Base-by-base conservation (phyloP, 176 grass and related monocot genomes). In the Oryza officinalis region DNA sequence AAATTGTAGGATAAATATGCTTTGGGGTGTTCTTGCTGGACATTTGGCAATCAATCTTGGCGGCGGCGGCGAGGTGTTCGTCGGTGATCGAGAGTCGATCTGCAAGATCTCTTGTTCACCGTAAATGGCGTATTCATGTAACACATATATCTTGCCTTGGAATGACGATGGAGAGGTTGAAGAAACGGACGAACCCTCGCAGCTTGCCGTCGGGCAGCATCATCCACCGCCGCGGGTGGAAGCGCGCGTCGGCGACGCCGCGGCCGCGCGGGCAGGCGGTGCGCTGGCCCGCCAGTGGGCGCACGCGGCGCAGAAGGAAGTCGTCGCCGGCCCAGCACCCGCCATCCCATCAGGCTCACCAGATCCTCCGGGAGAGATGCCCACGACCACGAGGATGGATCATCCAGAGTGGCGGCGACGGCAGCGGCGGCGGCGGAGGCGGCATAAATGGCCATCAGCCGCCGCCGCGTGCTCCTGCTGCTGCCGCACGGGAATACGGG, bases 191-290 rank as follows among this genome's bases (percentile, higher is more conserved):
- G 43, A 26, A 45, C 11, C 40, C 12, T 5, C 22, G 37, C 1
- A 71, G 37, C 35, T 26, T 13, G 22, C 1, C 1, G 22, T 72
- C 41, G 2, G 70, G 70, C 0, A 47, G 70, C 23, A 72, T 45
- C 41, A 47, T 72, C 70, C 70, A 72, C 37, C 41, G 70, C 22
- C 70, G 70, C 41, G 41, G 70, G 70, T 37, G 74, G 74, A 76
- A 76, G 20, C 74, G 31, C 13, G 4, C 52, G 14, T 47, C 23
- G 41, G 47, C 1, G 52, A 77, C 26, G 28, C 52, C 52, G 0
- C 13, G 13, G 1, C 52, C 22, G 12, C 12, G 32, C 6, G 52
- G 74, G 52, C 6, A 45, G 10, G 11, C 2, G 43, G 43, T 43
- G 69, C 37, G n/a, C 10, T n/a, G n/a, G 69, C 44, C 10, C 69